Evolutionary conservation across 1,284 basidiomycete genomes (phyloP), one percentile per base, ranked within the genome.

Genomic region (Cutaneotrichosporon cavernicola): DNA sequence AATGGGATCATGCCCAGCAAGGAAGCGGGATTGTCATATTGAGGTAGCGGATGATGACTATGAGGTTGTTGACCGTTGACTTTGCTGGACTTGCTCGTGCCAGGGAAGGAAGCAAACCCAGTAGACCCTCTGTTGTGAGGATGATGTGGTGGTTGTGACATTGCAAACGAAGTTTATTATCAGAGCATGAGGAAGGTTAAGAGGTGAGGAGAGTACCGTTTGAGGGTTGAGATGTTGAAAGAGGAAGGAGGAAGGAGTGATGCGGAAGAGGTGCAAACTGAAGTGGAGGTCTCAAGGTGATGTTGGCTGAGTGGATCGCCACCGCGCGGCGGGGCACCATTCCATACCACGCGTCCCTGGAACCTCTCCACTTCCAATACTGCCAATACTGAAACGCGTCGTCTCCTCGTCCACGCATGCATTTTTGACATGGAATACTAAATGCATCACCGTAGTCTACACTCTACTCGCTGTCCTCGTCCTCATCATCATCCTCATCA

Each of bases 1-100:
- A 82, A 73, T 5, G 81, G 80, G 60, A 78, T 79, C 13, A 76
- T 67, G n/a, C 72, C 65, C 32, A 80, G 67, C 36, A 81, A 58
- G 46, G 68, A 71, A 8, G 72, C 65, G 10, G 78, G 74, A 58
- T 77, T 70, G 47, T 70, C 65, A 61, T 72, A 74, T 26, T 21
- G n/a, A 49, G n/a, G 47, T n/a, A 10, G 66, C 58, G 34, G 21
- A 8, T 21, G 32, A 22, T 50, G 49, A 21, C 2, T 14, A 21
- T 50, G 26, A n/a, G 18, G 51, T 31, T 32, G 30, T 22, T 56
- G 53, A 9, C 53, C 53, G 21, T 56, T 56, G 2, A 10, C n/a
- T 13, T 16, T 36, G 34, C 11, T 36, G 2, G 18, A 26, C 26
- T 26, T 26, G 26, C 26, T 26, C 3, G 26, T 26, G 10, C 14